Percentiles rank a stretch among this genome's conserved stretches.
Evolutionary conservation across 306 rosid genomes (phyloP).

Genomic region (Citrullus amarus): DNA sequence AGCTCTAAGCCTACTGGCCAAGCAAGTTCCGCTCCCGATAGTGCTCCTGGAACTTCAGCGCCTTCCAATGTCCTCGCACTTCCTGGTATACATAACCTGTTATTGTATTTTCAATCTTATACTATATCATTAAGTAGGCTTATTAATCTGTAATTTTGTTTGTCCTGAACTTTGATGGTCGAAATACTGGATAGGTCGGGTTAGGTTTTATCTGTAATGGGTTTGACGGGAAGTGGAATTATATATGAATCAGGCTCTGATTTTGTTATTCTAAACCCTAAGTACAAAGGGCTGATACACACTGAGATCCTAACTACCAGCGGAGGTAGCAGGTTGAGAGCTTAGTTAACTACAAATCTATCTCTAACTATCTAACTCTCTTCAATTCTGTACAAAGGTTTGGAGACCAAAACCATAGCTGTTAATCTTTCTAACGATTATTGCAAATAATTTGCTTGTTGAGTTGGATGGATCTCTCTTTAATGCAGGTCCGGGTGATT

Average conservation of each 20-base stretch:
- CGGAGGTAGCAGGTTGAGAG: neutral
- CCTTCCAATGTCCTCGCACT: slow-evolving; percentile 63
- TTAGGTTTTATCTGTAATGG: neutral
- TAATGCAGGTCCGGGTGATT: slow-evolving; percentile 42
- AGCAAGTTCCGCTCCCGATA: slow-evolving; percentile 21
- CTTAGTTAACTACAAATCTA: neutral
- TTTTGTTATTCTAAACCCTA: neutral
- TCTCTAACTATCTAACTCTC: neutral
- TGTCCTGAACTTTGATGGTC: neutral
- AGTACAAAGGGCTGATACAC: neutral
- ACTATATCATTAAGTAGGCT: neutral
- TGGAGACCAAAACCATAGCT: neutral
- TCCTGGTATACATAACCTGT: slow-evolving; percentile 34
- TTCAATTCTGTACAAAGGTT: neutral
- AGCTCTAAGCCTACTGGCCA: slow-evolving; percentile 33
- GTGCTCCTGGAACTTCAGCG: slow-evolving; percentile 30
- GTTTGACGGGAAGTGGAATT: neutral
- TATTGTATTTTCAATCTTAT: neutral
- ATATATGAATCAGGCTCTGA: neutral
- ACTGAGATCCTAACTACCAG: neutral
- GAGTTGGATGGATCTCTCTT: neutral
- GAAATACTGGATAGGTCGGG: neutral
- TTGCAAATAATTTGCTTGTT: neutral
- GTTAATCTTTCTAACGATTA: neutral
- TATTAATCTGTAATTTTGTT: neutral